These are phyloP conservation scores for Citrus sp. DNA, from an alignment of 345 rosid species.

Conservation along the genomic window DNA sequence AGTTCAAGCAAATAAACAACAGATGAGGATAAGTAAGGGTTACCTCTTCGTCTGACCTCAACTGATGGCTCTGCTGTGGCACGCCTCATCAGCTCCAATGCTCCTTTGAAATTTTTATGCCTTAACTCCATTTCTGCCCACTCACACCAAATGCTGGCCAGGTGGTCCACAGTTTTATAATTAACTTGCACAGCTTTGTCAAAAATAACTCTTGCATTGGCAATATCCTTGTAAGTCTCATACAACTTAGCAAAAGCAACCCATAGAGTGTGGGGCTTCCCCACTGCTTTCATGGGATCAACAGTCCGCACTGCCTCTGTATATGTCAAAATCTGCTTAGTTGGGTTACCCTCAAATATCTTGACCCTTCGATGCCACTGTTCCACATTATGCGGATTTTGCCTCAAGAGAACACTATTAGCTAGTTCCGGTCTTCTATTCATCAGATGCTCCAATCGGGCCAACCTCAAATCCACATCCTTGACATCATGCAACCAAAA, in stretches of 20 bases:
- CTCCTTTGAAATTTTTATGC: slow-evolving; percentile 81
- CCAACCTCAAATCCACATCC: slow-evolving; percentile 81
- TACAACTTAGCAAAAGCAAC: slow-evolving; percentile 88
- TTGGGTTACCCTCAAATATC: slow-evolving; percentile 86
- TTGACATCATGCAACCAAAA: slow-evolving; percentile 90
- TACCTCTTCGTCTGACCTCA: slow-evolving; percentile 91
- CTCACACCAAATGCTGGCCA: slow-evolving; percentile 94
- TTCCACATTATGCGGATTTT: slow-evolving; percentile 97
- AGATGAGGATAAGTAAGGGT: neutral
- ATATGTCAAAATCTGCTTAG: slow-evolving; percentile 84
- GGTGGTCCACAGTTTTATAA: slow-evolving; percentile 83
- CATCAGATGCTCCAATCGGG: slow-evolving; percentile 74
- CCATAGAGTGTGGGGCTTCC: slow-evolving; percentile 96
- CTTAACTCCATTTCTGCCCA: slow-evolving; percentile 99
- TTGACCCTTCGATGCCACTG: slow-evolving; percentile 97
- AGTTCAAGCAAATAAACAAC: neutral
- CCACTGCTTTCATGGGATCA: slow-evolving; percentile 96
- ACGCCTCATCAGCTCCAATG: slow-evolving; percentile 84
- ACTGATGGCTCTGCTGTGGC: slow-evolving; percentile 97
- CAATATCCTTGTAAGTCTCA: slow-evolving; percentile 75
- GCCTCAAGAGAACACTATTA: slow-evolving; percentile 87
- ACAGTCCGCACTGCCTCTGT: slow-evolving; percentile 97
- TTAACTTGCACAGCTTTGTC: slow-evolving; percentile 98
- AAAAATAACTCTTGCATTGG: slow-evolving; percentile 85
- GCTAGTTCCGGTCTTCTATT: slow-evolving; percentile 89